A percentile compares a stretch with the other conserved stretches of the same genome.
Conservation (phyloP, 2,329 filamentous ascomycete genomes). For the Tolypocladium paradoxum region DNA sequence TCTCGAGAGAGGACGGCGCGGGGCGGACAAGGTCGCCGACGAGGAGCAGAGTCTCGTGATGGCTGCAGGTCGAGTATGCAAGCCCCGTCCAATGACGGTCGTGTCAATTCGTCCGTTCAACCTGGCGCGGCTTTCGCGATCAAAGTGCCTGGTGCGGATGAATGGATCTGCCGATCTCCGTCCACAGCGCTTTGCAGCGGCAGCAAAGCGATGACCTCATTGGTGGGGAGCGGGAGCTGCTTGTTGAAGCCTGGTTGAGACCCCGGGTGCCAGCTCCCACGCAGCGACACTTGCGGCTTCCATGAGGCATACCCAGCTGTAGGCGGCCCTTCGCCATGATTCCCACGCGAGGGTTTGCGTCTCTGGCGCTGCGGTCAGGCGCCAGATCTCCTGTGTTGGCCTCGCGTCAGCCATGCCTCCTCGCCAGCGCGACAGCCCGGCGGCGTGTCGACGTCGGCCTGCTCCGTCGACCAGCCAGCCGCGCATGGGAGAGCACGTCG, state of each 20-base stretch:
- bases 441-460: neutral
- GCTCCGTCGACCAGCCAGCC: neutral
- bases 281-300: neutral
- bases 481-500: conserved; percentile 4
- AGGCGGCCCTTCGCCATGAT: conserved; percentile 14
- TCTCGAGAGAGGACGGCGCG: too few species aligned
- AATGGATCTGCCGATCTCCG: conserved; percentile 17
- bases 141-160: conserved; percentile 5
- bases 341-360: conserved; percentile 13
- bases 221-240: neutral
- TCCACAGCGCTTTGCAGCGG: too few species aligned
- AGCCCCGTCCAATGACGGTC: neutral
- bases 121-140: neutral
- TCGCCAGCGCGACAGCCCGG: neutral
- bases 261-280: neutral
- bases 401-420: conserved; percentile 1
- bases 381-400: neutral
- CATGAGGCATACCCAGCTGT: conserved; percentile 6
- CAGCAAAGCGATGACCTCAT: conserved; percentile 9
- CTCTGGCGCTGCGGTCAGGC: conserved; percentile 8
- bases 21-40: neutral
- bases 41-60: neutral
- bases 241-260: neutral
- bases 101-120: neutral
- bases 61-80: neutral